phyloP scores from a whole-genome alignment of 2,329 filamentous ascomycete species.

The Diaporthe humulicola region DNA sequence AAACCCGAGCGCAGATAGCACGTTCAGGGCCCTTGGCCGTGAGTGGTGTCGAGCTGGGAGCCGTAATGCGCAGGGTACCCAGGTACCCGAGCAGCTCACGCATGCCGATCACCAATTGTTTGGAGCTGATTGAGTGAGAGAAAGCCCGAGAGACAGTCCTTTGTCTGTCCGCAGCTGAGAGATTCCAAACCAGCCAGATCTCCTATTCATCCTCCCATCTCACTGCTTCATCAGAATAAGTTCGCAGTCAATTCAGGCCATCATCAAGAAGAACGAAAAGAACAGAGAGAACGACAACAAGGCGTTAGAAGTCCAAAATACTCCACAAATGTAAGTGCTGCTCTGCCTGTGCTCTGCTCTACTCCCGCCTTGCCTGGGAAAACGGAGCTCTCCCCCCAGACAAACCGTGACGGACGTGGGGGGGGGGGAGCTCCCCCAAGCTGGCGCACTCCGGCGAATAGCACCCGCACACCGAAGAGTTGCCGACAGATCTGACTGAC shows the following conservation, averaged over 20 bases:
- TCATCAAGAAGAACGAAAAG: not conserved
- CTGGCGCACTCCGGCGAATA: slow-evolving; percentile 32
- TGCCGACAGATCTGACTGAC: slow-evolving; percentile 26
- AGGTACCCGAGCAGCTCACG: slow-evolving; percentile 25
- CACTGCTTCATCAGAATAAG: not conserved
- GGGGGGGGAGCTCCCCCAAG: slow-evolving; percentile 25
- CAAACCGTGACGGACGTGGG: slow-evolving; percentile 24
- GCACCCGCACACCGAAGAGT: slow-evolving; percentile 34
- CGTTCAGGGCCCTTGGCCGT: slow-evolving; percentile 4
- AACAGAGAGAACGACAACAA: not conserved
- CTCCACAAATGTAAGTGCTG: slow-evolving; percentile 21
- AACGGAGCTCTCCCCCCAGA: slow-evolving; percentile 19
- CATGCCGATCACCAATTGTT: slow-evolving; percentile 22
- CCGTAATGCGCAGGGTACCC: not conserved
- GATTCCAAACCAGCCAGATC: slow-evolving; percentile 19
- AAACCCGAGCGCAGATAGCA: slow-evolving; percentile 2
- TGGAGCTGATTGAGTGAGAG: slow-evolving; percentile 28
- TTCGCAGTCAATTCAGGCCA: not conserved
- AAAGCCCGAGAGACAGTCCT: slow-evolving; percentile 11
- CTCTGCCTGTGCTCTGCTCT: not conserved
- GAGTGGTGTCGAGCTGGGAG: not conserved
- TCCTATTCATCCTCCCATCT: slow-evolving; percentile 7
- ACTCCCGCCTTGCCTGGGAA: not conserved
- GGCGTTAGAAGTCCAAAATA: not conserved
- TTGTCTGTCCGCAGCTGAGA: slow-evolving; percentile 18